Percentiles rank a stretch among this genome's conserved stretches.
phyloP scores from a whole-genome alignment of 2,329 filamentous ascomycete species.

The Sporothrix luriei region DNA sequence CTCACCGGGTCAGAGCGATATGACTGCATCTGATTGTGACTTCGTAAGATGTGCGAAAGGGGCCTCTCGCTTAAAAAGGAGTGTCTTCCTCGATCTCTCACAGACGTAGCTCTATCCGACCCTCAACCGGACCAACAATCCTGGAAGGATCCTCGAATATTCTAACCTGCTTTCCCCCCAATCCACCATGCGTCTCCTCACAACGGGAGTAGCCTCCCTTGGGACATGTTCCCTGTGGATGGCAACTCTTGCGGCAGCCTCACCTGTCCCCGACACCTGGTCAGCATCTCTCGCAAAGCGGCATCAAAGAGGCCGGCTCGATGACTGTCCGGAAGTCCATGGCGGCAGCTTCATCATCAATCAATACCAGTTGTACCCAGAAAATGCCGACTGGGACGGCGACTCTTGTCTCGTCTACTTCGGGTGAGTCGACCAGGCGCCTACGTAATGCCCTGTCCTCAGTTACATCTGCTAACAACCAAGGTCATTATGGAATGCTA shows the following conservation, averaged over 20 bases:
- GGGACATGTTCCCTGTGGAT: neutral
- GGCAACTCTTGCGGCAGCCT: neutral
- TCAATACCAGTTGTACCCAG: slow-evolving; percentile 43
- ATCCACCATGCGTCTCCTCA: neutral
- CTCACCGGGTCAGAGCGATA: neutral
- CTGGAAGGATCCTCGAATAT: too few relatives aligned
- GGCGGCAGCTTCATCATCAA: slow-evolving; percentile 38
- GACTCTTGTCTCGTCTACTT: slow-evolving; percentile 43
- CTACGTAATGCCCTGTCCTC: neutral
- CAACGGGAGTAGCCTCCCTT: neutral
- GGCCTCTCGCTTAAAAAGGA: neutral
- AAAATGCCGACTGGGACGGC: slow-evolving; percentile 45
- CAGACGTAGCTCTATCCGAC: neutral
- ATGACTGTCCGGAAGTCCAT: slow-evolving; percentile 35
- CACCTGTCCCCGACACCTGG: neutral
- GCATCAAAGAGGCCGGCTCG: slow-evolving; percentile 4
- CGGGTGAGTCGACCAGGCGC: slow-evolving; percentile 35
- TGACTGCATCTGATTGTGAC: neutral
- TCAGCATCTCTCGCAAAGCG: slow-evolving; percentile 2
- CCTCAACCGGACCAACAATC: neutral
- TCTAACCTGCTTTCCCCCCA: neutral
- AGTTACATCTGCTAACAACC: neutral
- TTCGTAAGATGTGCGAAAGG: neutral
- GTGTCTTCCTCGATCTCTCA: neutral
- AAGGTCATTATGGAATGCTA: slow-evolving; percentile 43